Percentiles rank a stretch among this genome's conserved stretches.
These are phyloP conservation scores for Neoarthrinium moseri DNA, from an alignment of 2,329 filamentous ascomycete genomes.

Conservation along the genomic window DNA sequence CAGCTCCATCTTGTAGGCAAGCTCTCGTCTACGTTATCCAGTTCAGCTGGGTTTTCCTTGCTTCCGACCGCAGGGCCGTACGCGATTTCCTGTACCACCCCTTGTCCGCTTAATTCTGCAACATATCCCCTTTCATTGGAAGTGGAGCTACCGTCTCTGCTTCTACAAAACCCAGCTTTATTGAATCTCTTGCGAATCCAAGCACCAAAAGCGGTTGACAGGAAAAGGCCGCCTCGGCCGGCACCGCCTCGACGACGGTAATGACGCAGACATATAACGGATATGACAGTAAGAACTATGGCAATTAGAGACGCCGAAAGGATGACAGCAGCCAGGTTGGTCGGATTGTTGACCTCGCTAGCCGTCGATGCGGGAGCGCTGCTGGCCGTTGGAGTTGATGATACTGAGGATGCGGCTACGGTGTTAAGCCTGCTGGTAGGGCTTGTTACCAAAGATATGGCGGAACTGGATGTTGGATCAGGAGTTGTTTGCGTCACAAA, in stretches of 20 bases:
- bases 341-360: no score
- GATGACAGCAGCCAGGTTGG: conserved; percentile 16
- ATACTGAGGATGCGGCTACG: not conserved
- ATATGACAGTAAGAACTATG: conserved; percentile 15
- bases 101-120: not conserved
- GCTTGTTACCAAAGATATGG: no score
- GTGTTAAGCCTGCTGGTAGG: no score
- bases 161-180: no score
- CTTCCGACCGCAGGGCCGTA: not conserved
- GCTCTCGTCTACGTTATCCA: conserved; percentile 1
- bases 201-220: no score
- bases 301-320: conserved; percentile 20
- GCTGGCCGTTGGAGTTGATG: not conserved
- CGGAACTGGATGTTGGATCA: no score
- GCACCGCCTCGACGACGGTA: not conserved
- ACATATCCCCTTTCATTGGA: not conserved
- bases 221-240: no score
- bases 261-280: conserved; percentile 11
- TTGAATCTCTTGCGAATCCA: not conserved
- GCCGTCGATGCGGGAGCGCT: not conserved
- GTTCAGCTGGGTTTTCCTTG: conserved; percentile 10
- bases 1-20: conserved; percentile 8
- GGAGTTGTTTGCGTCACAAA: no score
- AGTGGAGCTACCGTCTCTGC: not conserved
- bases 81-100: not conserved